Evolutionary conservation across 1,139 yeast species (phyloP), one percentile per base, ranked within the genome.

Genomic region (Kodamaea arcana): DNA sequence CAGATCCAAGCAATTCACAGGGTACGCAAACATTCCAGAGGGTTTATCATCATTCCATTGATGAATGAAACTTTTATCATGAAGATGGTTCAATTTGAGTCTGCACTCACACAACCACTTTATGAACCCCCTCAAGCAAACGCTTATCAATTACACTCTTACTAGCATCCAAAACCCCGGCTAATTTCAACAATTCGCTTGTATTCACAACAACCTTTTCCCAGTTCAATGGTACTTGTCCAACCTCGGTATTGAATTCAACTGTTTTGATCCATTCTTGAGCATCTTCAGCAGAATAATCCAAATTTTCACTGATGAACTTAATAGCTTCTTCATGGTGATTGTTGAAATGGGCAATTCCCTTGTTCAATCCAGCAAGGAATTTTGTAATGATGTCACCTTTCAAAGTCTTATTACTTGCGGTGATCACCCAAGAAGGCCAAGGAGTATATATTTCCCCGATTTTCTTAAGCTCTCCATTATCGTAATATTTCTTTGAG

Each of bases 401-500:
- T 12, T 59, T 50, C 4, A 63, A 54, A 17, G 65, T 63, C 4
- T 66, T 51, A 32, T 54, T 54, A 33, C 69, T 52, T 10, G 79
- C 79, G 16, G 80, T 75, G 33, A 87, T 69, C 13, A 86, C 90
- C 96, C 96, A 88, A 1, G 95, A 84, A 7, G 97, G 92, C 97
- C 97, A 88, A 8, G 97, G 97, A 0, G 97, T 88, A 58, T 83
- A 84, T 36, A 88, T 86, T 47, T 83, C 86, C 9, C 96, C 97
- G 43, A 88, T 79, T 48, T 75, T 69, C 57, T 83, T 85, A 60
- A 88, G 80, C 50, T 87, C 96, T 12, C 77, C 72, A 39, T 63
- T 72, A 51, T 86, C 95, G 54, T 84, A 86, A 62, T 85, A 88
- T 56, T 76, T 80, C 53, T 87, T 88, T 30, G 90, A 78, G 4